Base-by-base conservation (phyloP, 305 asterid species). In the Fraxinus nigra region DNA sequence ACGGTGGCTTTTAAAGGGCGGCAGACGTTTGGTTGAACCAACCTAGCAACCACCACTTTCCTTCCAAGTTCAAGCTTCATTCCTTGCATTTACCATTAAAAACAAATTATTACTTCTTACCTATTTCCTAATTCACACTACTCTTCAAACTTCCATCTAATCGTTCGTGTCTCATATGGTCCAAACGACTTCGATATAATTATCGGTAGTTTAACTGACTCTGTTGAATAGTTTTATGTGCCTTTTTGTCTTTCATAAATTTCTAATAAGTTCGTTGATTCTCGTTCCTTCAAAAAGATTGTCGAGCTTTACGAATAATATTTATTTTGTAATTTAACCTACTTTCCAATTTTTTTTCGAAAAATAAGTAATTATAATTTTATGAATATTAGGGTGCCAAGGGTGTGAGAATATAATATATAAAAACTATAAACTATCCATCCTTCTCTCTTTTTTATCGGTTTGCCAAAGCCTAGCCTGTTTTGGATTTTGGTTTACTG, bases 1-100 rank as follows among this genome's bases (percentile, higher is more conserved):
- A 84, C 89, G 89, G 85, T 76, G 85, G 46, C 84, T 85, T 84
- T 82, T 82, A 0, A 30, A 74, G 77, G 89, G 88, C 90, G 90
- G 92, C 88, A 67, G 86, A 80, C 87, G 84, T 87, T 82, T 89
- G 83, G 96, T 92, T 90, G 90, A 88, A 92, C 94, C 88, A 89
- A 91, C 90, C 89, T 65, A 92, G 89, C 92, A 86, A 88, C 95
- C 73, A 81, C 87, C 86, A 33, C 89, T 89, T 85, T 83, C 87
- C 88, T 89, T 84, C 88, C 11, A 24, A 82, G 79, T 72, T 82
- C 85, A 86, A 88, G 84, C 91, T 86, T 79, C 88, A 84, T 84
- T 81, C 82, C 85, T 87, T 79, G 81, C 85, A 51, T 81, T 83
- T 81, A 65, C 89, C 82, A 54, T 59, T 46, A 18, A 40, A 24